Base-by-base conservation (phyloP, 148 eudicot species). In the Amaranthus cruentus region DNA sequence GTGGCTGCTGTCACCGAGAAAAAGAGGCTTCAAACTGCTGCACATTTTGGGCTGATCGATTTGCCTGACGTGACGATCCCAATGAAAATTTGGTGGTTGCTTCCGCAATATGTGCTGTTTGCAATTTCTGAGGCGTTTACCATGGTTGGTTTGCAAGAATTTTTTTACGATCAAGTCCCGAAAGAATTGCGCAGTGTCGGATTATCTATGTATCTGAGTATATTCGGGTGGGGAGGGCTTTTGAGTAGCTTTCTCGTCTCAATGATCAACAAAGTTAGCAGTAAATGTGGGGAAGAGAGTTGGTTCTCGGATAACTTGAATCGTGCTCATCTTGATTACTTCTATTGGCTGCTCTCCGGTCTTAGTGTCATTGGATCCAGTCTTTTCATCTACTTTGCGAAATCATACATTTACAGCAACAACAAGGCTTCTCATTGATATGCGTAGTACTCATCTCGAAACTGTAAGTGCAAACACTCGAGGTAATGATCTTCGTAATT, bases 71-170 rank as follows among this genome's bases (percentile, higher is more conserved):
- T 13, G 42, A 80, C 69, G 0, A 78, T 90, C 38, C 96, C 92
- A 2, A 88, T 91, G 89, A 83, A 83, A 12, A 75, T 91, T 3
- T 85, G 86, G 84, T 88, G 96, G 93, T 63, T 91, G 74, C 69
- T 86, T 55, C 96, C 93, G 4, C 96, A 88, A 60, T 83, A 88
- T 66, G 62, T 59, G 4, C 13, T 90, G 73, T 78, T 72, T 56
- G 96, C 93, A 3, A 53, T 79, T 9, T 70, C 87, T 7, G 85
- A 85, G 47, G 87, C 75, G 0, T 83, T 85, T 73, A 73, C 88
- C 13, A 70, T 83, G 74, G 81, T 91, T 55, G 96, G 96, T 8
- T 42, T 88, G 79, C 96, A 90, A 74, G 92, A 90, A 64, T 82
- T 87, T 49, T 88, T 90, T 76, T 90, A 90, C 54, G 86, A 81